Evolutionary conservation across 2,329 filamentous ascomycete species (phyloP), one percentile per base, ranked within the genome.

Genomic region (Aspergillus costaricaensis): DNA sequence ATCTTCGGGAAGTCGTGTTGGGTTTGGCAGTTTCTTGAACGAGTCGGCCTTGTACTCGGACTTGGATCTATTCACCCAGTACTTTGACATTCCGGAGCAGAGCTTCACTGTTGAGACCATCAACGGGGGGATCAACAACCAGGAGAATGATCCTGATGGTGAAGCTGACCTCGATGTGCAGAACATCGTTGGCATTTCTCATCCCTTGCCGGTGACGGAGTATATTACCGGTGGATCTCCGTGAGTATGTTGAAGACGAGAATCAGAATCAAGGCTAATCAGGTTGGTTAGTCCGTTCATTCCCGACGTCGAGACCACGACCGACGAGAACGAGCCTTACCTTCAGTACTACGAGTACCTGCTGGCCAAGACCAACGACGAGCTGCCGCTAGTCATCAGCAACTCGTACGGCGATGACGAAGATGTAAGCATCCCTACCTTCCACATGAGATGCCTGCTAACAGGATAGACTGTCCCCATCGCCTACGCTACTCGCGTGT

Each of bases 381-480:
- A 77, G 10, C 77, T 91, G 2, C 88, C 88, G 0, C 82, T 85
- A 53, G 83, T 87, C 10, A 83, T 91, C 68, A 84, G 81, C 55
- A 86, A 85, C 12, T 89, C 86, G 0, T 91, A 91, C 70, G 87
- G 86, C 53, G 87, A 90, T 61, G 82, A 86, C 57, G 88, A 91
- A 74, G 66, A 69, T 58, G 67, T 69, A 59, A 56, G 52, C 43
- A 12, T 8, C 4, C 6, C 4, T 5, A 2, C 36, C 47, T 10
- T 5, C 9, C 5, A 9, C 5, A 12, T 10, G 15, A 15, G 2
- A 7, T 5, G 14, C 12, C n/a, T 36, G 12, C 54, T 57, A 12
- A 57, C 32, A 9, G 5, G 2, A 4, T 84, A 89, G 67, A 82
- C 84, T 5, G 80, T 91, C 0, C 88, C 88, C 0, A 68, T 77